phyloP scores from a whole-genome alignment of 352 stramenopile genomes.

The Phytopythium cucurbitacearum region DNA sequence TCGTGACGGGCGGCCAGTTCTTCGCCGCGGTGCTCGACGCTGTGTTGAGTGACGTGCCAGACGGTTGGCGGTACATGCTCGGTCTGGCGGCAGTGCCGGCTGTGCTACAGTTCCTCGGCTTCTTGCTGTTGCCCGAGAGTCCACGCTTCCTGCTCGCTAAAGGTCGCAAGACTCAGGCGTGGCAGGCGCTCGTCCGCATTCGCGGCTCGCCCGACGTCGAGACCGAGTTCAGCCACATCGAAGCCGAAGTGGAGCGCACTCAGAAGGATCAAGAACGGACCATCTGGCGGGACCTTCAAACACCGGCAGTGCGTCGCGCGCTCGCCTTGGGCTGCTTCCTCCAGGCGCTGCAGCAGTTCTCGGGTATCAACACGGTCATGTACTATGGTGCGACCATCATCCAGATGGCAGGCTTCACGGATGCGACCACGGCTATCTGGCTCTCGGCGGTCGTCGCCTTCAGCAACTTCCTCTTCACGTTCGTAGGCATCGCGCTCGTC shows the following conservation, averaged over 20 bases:
- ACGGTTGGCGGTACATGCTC: slow-evolving; percentile 82
- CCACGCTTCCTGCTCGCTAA: slow-evolving; percentile 60
- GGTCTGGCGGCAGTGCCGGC: slow-evolving; percentile 62
- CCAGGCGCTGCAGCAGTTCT: slow-evolving; percentile 66
- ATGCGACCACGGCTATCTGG: slow-evolving; percentile 72
- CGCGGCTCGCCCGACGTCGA: slow-evolving; percentile 48
- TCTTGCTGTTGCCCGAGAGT: slow-evolving; percentile 62
- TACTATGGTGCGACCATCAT: slow-evolving; percentile 85
- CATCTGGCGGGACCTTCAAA: slow-evolving; percentile 6
- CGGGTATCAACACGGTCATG: slow-evolving; percentile 88
- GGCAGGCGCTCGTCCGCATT: slow-evolving; percentile 40
- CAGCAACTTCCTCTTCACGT: slow-evolving; percentile 69
- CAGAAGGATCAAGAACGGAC: not conserved
- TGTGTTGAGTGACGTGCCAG: slow-evolving; percentile 35
- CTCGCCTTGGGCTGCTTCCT: slow-evolving; percentile 58
- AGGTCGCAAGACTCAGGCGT: slow-evolving; percentile 36
- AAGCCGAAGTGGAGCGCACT: slow-evolving; percentile 34
- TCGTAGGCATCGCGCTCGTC: slow-evolving; percentile 58
- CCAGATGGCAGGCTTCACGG: slow-evolving; percentile 72
- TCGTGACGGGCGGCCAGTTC: slow-evolving; percentile 76
- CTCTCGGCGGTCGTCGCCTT: slow-evolving; percentile 67
- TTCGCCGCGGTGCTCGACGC: slow-evolving; percentile 68
- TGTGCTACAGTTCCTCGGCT: slow-evolving; percentile 64
- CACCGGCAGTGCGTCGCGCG: slow-evolving; percentile 29
- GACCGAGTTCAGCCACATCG: slow-evolving; percentile 50